Evolutionary conservation across 768 basidiomycete genomes (phyloP), one percentile per base, ranked within the genome.

Genomic region (Arthromyces matolae): DNA sequence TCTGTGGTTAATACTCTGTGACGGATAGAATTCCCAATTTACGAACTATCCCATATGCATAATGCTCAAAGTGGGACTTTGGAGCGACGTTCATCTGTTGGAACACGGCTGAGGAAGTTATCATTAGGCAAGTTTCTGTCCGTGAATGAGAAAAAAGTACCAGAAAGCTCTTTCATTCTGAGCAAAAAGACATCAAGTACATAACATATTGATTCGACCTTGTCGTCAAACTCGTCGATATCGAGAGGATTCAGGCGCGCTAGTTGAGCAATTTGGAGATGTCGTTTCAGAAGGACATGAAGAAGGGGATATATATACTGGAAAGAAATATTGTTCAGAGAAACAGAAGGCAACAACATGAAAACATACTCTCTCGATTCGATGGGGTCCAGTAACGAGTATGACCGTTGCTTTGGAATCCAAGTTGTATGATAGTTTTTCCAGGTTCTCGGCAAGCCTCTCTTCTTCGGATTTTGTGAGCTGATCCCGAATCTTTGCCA

Each of bases 41-140:
- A 20, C 18, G 28, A 8, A 45, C 44, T 25, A 45, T 45, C 28
- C 44, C 34, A 16, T 36, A 45, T 33, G 44, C 44, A 27, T 45
- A 45, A 23, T 36, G 25, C 16, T 37, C 28, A 8, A 45, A 36
- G 22, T 45, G 25, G 8, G 8, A 10, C 14, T 19, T 35, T 1
- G 44, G 44, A 9, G 33, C 23, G 14, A 45, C 13, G 16, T 27
- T 23, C 34, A 45, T 45, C 14, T 45, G 44, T 29, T 45, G 35
- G 25, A 45, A 37, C 10, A 37, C n/a, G 9, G 44, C 44, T 45
- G 10, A 13, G 5, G 14, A 2, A 16, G 23, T n/a, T 3, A 20
- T 44, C 2, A 25, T 8, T n/a, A 10, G 22, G 3, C 7, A 8
- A 19, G 9, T 14, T 18, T 3, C n/a, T 14, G 5, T 4, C 8